Percentiles rank a stretch among this genome's conserved stretches.
Evolutionary conservation across 192 early-diverging fungal species (phyloP).

Genomic region (Backusella australiensis): DNA sequence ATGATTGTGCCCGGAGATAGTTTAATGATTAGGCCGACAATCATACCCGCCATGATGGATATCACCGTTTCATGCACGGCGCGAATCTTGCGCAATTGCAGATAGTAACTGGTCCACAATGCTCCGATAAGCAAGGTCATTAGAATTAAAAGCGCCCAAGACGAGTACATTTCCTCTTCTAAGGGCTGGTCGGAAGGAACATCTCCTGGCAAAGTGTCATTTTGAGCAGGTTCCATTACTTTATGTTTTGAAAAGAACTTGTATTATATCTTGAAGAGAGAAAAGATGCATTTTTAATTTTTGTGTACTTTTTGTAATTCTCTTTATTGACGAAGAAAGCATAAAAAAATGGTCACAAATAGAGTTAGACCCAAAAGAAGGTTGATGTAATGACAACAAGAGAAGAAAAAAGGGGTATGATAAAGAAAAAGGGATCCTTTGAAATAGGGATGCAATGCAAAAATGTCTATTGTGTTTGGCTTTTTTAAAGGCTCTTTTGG

Average conservation of each 20-base stretch:
- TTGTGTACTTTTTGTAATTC: neutral
- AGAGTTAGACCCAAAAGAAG: neutral
- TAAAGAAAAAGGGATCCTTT: no score
- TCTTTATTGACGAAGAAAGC: neutral
- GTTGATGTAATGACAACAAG: neutral
- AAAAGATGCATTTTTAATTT: neutral
- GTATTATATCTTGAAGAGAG: neutral
- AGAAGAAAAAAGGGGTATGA: neutral
- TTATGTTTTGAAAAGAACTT: neutral
- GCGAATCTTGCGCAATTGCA: constrained; percentile 83
- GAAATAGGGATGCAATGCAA: no score
- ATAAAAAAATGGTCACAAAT: constrained; percentile 1
- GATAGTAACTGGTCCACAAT: constrained; percentile 84
- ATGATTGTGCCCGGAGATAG: constrained; percentile 55
- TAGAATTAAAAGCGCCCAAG: constrained; percentile 85
- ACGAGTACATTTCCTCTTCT: constrained; percentile 71
- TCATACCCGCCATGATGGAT: constrained; percentile 84
- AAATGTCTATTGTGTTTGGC: no score
- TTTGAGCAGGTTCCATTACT: neutral
- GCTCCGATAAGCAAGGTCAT: constrained; percentile 82
- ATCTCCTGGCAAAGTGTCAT: constrained; percentile 6
- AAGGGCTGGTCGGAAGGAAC: constrained; percentile 24
- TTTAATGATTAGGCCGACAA: constrained; percentile 66
- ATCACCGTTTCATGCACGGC: constrained; percentile 95
- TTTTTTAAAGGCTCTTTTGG: no score